Evolutionary conservation across 441 rosid genomes (phyloP), one percentile per base, ranked within the genome.

Genomic region (Brassica balearica): DNA sequence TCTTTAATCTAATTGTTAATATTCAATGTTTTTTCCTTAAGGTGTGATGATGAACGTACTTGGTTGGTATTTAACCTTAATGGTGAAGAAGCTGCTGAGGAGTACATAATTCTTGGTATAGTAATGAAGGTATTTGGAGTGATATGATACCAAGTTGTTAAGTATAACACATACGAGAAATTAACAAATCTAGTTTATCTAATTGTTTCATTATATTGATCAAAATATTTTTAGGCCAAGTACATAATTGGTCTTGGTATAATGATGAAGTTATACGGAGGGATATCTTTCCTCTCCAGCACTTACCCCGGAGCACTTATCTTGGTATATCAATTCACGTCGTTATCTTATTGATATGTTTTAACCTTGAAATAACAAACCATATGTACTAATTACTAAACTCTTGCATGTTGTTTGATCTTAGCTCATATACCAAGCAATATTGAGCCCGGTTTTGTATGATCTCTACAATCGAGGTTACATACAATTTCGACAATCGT

Each of bases 361-460:
- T 38, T 38, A 38, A 10, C 46, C 46, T 38, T 38, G 46, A 10
- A 38, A 38, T 38, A 38, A 38, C 10, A 38, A 29, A 48, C 19
- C 19, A 11, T 43, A 3, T 61, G 36, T 5, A 27, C 62, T 43
- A 3, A 69, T 23, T 5, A 27, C 62, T 72, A 56, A 65, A n/a
- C 1, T 27, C 1, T 65, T 77, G 15, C 51, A 8, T 64, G 19
- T 34, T 63, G 10, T 65, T 65, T 72, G 67, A 71, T 71, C 14
- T 62, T 77, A 77, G 72, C 72, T 77, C 72, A 34, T 43, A 41
- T 58, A 77, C 68, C 72, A 72, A 77, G 81, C 77, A 20, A 71
- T 72, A 1, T 43, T 72, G 63, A 46, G 65, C 46, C 77, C 69
- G 0, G 56, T 64, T 3, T 43, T 72, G 56, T 72, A 59, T 11